Conservation (phyloP, 2,329 filamentous ascomycete species). For the Macrophomina phaseolina region DNA sequence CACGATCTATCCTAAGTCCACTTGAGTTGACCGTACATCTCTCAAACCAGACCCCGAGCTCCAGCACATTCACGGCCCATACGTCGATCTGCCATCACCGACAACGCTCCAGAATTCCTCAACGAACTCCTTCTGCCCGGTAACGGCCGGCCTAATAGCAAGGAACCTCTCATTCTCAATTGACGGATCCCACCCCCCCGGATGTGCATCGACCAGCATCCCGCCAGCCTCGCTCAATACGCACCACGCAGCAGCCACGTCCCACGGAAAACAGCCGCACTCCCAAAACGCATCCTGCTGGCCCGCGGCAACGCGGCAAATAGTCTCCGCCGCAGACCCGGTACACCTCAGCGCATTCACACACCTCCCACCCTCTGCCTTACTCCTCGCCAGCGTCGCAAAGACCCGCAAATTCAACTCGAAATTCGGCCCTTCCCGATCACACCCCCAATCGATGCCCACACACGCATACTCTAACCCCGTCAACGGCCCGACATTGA, state of each 20-base stretch:
- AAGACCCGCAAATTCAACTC: neutral
- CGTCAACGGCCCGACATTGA: neutral
- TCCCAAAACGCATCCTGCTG: constrained; percentile 19
- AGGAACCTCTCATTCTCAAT: constrained; percentile 1
- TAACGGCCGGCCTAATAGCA: neutral
- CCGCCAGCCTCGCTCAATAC: constrained; percentile 1
- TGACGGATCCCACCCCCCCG: neutral
- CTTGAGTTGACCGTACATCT: too few species aligned
- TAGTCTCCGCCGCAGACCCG: neutral
- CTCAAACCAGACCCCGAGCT: too few species aligned
- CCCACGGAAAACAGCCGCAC: constrained; percentile 1
- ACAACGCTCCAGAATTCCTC: constrained; percentile 9
- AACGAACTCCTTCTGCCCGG: neutral
- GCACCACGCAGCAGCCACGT: constrained; percentile 16
- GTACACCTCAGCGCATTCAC: constrained; percentile 7
- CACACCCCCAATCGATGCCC: constrained; percentile 6
- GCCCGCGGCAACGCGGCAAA: constrained; percentile 17
- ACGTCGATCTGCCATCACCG: neutral
- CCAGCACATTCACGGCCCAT: neutral
- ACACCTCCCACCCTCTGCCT: neutral
- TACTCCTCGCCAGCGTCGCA: neutral
- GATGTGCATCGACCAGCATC: neutral
- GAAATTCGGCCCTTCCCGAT: constrained; percentile 8
- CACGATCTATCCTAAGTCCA: too few species aligned
- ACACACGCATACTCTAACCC: constrained; percentile 7